phyloP scores from a whole-genome alignment of 192 early-diverging fungal species.

The Jimgerdemannia flammicorona region DNA sequence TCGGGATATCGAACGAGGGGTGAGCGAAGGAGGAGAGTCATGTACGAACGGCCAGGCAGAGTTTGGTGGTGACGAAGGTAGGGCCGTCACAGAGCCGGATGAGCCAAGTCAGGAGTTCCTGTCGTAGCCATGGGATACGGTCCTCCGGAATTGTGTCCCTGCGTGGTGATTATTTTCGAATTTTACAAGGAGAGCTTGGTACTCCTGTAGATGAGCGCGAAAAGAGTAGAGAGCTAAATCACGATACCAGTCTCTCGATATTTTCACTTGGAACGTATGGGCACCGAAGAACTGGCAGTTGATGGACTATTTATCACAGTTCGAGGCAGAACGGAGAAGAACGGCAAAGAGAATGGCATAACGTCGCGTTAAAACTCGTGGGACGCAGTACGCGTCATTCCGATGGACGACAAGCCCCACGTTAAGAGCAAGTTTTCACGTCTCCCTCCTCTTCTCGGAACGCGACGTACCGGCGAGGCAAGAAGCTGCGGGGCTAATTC shows the following conservation, averaged over 20 bases:
- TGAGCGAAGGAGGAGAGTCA: neutral
- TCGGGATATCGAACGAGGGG: neutral
- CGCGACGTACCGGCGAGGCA: conserved; percentile 33
- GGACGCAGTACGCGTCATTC: no score
- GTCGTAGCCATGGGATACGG: conserved; percentile 46
- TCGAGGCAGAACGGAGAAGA: neutral
- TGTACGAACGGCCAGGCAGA: conserved; percentile 50
- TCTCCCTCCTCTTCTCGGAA: neutral
- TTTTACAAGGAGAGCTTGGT: neutral
- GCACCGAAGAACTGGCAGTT: conserved; percentile 58
- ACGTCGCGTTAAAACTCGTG: neutral
- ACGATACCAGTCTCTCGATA: conserved; percentile 50
- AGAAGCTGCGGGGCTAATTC: conserved; percentile 50
- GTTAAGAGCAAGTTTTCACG: no score
- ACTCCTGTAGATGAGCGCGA: neutral
- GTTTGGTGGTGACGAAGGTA: conserved; percentile 44
- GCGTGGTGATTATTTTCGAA: neutral
- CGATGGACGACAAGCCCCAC: no score
- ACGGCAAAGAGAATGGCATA: no score
- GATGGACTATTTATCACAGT: conserved; percentile 16
- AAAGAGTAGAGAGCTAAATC: neutral
- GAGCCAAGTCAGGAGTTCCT: conserved; percentile 43
- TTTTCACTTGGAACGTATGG: conserved; percentile 55
- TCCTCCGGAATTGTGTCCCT: conserved; percentile 51
- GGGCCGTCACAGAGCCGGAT: conserved; percentile 40